Percentiles rank a stretch among this genome's conserved stretches.
These are phyloP conservation scores for Tubosaeta sp. DNA, from an alignment of 768 basidiomycete genomes.

Conservation along the genomic window DNA sequence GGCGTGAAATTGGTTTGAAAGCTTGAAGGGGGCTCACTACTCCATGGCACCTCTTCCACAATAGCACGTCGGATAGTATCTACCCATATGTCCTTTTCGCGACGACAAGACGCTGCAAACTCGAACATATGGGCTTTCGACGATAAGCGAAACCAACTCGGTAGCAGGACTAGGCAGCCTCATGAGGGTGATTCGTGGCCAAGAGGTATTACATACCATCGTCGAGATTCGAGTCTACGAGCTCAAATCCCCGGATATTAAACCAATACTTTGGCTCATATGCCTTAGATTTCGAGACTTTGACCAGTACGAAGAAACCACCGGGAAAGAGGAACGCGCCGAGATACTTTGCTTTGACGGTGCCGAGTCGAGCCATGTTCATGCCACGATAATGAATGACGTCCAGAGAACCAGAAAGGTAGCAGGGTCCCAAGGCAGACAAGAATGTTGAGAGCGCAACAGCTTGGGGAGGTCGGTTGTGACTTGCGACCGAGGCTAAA, in stretches of 20 bases:
- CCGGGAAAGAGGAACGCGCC: constrained; percentile 86
- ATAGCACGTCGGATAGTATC: constrained; percentile 55
- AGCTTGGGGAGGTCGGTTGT: constrained; percentile 32
- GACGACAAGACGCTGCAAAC: constrained; percentile 76
- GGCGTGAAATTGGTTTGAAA: constrained; percentile 44
- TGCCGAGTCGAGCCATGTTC: constrained; percentile 40
- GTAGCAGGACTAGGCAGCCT: constrained; percentile 57
- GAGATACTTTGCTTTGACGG: constrained; percentile 77
- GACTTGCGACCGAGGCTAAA: constrained; percentile 24
- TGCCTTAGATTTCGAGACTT: constrained; percentile 71
- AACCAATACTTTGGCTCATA: constrained; percentile 94
- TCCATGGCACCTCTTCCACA: constrained; percentile 43
- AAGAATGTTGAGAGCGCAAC: constrained; percentile 54
- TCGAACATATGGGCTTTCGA: constrained; percentile 74
- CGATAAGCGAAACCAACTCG: constrained; percentile 75
- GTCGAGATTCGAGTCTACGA: constrained; percentile 63
- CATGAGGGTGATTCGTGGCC: constrained; percentile 1
- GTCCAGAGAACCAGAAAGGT: constrained; percentile 83
- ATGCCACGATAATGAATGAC: constrained; percentile 68
- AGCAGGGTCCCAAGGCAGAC: constrained; percentile 70
- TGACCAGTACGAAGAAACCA: constrained; percentile 83
- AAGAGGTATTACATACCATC: constrained; percentile 60
- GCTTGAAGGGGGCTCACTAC: constrained; percentile 61
- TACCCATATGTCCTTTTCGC: constrained; percentile 88
- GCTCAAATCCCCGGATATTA: constrained; percentile 64